Percentiles rank a stretch among this genome's conserved stretches.
phyloP scores from a whole-genome alignment of 176 grass and related monocot species.

The Neostapfia colusana region DNA sequence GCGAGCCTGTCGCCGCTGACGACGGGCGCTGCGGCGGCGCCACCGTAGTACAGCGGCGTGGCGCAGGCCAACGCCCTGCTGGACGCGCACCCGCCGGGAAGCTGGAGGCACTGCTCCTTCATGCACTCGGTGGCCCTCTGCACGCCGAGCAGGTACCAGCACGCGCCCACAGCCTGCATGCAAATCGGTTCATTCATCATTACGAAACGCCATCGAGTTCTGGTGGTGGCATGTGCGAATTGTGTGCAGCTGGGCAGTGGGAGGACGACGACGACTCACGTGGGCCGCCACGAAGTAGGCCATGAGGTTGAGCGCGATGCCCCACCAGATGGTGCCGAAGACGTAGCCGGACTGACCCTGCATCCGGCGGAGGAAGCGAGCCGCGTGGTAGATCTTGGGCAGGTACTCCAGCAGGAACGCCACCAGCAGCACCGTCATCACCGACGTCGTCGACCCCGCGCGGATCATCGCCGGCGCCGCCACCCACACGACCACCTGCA shows the following conservation, averaged over 20 bases:
- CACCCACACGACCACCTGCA: conserved; percentile 72
- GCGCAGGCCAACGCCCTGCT: conserved; percentile 48
- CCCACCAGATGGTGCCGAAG: conserved; percentile 94
- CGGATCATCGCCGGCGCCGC: conserved; percentile 69
- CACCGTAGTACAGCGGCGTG: conserved; percentile 63
- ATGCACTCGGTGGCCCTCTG: conserved; percentile 85
- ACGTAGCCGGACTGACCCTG: conserved; percentile 61
- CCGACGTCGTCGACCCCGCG: conserved; percentile 56
- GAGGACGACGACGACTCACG: conserved; percentile 31
- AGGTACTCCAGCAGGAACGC: conserved; percentile 79
- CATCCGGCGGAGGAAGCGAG: conserved; percentile 69
- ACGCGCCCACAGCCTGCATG: conserved; percentile 72
- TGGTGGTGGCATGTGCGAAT: neutral
- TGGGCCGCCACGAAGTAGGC: conserved; percentile 91
- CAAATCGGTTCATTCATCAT: neutral
- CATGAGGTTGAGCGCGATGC: conserved; percentile 85
- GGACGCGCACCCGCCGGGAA: conserved; percentile 40
- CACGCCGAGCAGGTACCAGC: conserved; percentile 89
- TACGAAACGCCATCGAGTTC: neutral
- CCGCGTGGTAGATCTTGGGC: conserved; percentile 83
- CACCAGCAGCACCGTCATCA: conserved; percentile 75
- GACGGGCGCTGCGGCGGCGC: neutral
- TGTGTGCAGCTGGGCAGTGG: no score
- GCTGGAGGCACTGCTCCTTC: conserved; percentile 46
- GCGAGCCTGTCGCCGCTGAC: conserved; percentile 36